Evolutionary conservation across 2,329 filamentous ascomycete genomes (phyloP).

Genomic region (Curvularia sp.): DNA sequence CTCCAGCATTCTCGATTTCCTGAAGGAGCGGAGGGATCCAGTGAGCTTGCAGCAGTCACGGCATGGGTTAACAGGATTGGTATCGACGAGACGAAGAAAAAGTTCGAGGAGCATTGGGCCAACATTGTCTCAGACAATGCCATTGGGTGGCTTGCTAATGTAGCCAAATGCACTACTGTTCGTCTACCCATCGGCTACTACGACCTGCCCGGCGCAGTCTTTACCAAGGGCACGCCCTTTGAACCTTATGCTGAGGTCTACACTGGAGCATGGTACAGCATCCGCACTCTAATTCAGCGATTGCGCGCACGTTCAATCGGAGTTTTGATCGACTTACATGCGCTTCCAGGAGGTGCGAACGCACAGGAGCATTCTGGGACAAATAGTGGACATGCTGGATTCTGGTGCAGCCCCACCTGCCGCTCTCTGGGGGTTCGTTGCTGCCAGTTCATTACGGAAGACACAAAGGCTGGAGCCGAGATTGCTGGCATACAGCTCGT

Average conservation of each 20-base stretch:
- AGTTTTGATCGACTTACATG: slow-evolving; percentile 65
- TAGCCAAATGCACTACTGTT: slow-evolving; percentile 63
- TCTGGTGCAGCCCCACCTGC: slow-evolving; percentile 58
- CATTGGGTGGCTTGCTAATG: slow-evolving; percentile 60
- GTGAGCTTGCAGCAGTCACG: slow-evolving; percentile 62
- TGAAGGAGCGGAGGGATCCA: slow-evolving; percentile 50
- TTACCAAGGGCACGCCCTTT: slow-evolving; percentile 61
- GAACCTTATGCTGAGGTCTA: slow-evolving; percentile 59
- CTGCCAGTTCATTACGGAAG: slow-evolving; percentile 59
- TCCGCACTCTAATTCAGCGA: slow-evolving; percentile 56
- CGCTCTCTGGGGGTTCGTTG: slow-evolving; percentile 57
- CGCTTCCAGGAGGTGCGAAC: slow-evolving; percentile 65
- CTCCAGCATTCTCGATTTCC: slow-evolving; percentile 60
- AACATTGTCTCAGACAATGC: slow-evolving; percentile 60
- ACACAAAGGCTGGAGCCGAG: slow-evolving; percentile 53
- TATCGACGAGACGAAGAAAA: slow-evolving; percentile 56
- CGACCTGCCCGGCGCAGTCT: slow-evolving; percentile 59
- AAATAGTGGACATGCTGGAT: slow-evolving; percentile 57
- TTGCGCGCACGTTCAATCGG: slow-evolving; percentile 60
- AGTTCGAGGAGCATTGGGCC: slow-evolving; percentile 63
- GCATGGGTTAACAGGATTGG: slow-evolving; percentile 57
- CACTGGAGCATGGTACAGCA: slow-evolving; percentile 59
- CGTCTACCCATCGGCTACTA: slow-evolving; percentile 68
- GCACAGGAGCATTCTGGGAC: slow-evolving; percentile 63
- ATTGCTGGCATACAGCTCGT: slow-evolving; percentile 65